These are phyloP conservation scores for Phytophthora quininea DNA, from an alignment of 352 stramenopile species.

Conservation along the genomic window DNA sequence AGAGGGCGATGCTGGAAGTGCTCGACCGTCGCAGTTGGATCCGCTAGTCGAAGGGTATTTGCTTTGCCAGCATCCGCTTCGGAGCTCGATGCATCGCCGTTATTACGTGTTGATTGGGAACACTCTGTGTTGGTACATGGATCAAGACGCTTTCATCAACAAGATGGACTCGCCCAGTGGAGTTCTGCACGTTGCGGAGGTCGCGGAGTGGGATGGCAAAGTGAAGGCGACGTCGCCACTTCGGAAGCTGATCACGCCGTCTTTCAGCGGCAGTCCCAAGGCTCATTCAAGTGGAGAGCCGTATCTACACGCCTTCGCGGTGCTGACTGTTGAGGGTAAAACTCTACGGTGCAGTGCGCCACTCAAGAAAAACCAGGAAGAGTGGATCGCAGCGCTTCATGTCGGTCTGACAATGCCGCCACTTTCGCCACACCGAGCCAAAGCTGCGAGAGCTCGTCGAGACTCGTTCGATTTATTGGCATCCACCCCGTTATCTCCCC, in stretches of 20 bases:
- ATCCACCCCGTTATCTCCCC: slow-evolving; percentile 22
- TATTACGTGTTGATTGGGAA: slow-evolving; percentile 85
- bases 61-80: slow-evolving; percentile 65
- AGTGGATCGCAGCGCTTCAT: slow-evolving; percentile 74
- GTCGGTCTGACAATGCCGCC: slow-evolving; percentile 80
- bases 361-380: slow-evolving; percentile 64
- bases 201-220: slow-evolving; percentile 72
- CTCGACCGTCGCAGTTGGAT: slow-evolving; percentile 61
- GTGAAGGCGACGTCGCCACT: slow-evolving; percentile 36
- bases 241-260: slow-evolving; percentile 23
- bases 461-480: slow-evolving; percentile 75
- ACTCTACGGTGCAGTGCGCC: slow-evolving; percentile 67
- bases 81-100: slow-evolving; percentile 68
- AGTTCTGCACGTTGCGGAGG: slow-evolving; percentile 67
- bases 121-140: slow-evolving; percentile 83
- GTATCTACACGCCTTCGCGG: slow-evolving; percentile 57
- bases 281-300: slow-evolving; percentile 34
- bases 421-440: slow-evolving; percentile 71
- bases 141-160: slow-evolving; percentile 62
- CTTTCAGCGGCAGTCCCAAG: slow-evolving; percentile 33
- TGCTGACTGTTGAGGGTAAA: slow-evolving; percentile 75
- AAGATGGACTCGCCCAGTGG: slow-evolving; percentile 57
- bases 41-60: slow-evolving; percentile 75
- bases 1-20: slow-evolving; percentile 7
- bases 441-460: slow-evolving; percentile 61